These are phyloP conservation scores for Hevea brasiliensis DNA, from an alignment of 345 rosid genomes.

Conservation along the genomic window DNA sequence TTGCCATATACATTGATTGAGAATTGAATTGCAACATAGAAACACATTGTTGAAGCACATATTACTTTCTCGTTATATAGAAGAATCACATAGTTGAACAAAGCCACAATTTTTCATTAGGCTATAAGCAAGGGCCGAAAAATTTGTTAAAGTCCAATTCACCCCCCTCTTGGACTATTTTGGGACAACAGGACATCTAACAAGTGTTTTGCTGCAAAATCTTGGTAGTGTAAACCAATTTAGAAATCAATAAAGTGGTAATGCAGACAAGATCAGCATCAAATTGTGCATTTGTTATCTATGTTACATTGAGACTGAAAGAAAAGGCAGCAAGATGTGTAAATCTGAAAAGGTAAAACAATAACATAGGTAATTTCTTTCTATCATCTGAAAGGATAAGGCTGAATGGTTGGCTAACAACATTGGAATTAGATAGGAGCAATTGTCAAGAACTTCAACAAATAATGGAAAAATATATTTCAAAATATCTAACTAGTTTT, in stretches of 20 bases:
- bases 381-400: conserved; percentile 27
- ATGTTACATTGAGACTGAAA: no score
- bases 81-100: no score
- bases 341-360: neutral
- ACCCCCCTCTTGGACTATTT: no score
- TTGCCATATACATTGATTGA: no score
- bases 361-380: neutral
- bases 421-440: neutral
- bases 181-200: no score
- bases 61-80: no score
- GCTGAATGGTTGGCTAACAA: conserved; percentile 15
- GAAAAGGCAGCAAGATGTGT: neutral
- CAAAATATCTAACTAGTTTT: conserved; percentile 29
- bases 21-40: no score
- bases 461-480: neutral
- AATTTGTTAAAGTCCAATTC: no score
- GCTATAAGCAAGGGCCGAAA: no score
- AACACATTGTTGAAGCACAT: no score
- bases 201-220: neutral
- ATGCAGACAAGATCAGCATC: neutral
- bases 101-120: no score
- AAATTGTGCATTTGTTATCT: no score
- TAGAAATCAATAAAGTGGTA: neutral
- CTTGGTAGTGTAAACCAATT: neutral
- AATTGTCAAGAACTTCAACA: neutral